Conservation (phyloP, 257 asterid genomes). For the Solanum piurae region DNA sequence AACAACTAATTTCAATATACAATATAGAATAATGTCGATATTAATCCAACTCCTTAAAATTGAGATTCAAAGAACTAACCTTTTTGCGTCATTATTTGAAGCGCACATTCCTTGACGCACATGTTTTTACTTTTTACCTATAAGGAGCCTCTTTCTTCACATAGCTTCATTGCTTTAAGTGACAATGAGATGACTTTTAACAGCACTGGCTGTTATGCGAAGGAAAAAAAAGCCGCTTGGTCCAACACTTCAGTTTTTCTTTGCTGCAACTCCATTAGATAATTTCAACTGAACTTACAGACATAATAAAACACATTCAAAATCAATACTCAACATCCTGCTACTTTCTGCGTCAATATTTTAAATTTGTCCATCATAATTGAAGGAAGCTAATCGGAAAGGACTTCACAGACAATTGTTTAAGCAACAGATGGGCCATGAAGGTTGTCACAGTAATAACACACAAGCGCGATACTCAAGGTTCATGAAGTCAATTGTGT, state of each 20-base stretch:
- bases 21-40: no score
- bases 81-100: background rate
- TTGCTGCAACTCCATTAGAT: background rate
- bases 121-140: background rate
- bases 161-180: background rate
- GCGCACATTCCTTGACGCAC: background rate
- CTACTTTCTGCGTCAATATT: background rate
- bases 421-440: constrained; percentile 19
- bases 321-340: background rate
- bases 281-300: background rate
- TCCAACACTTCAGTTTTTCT: no score
- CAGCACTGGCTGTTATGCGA: background rate
- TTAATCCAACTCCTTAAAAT: background rate
- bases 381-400: constrained; percentile 50
- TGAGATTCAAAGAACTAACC: background rate
- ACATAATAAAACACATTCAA: background rate
- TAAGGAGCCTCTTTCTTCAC: background rate
- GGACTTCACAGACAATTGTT: constrained; percentile 56
- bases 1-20: no score
- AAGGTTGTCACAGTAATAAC: constrained; percentile 48
- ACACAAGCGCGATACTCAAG: constrained; percentile 36
- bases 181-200: background rate
- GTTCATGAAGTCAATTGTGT: no score
- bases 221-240: background rate
- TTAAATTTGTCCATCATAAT: background rate